Evolutionary conservation across 2,329 filamentous ascomycete genomes (phyloP).

Genomic region (Beauveria pseudobassiana): DNA sequence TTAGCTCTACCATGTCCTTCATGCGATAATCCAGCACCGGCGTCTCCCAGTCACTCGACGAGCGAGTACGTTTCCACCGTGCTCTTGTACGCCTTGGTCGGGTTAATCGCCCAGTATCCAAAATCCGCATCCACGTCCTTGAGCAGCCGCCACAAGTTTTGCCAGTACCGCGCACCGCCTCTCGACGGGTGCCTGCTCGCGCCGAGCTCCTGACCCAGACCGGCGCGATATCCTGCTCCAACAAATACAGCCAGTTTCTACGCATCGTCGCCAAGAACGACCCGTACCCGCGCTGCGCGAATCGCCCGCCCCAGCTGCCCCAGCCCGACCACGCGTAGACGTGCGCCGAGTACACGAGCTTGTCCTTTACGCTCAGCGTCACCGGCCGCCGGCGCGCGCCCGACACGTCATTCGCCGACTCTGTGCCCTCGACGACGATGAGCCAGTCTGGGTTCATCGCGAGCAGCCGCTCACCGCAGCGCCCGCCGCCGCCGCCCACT

Average conservation of each 20-base stretch:
- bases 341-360: conserved; percentile 60
- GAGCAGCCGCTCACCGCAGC: conserved; percentile 53
- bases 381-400: conserved; percentile 49
- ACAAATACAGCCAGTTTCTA: conserved; percentile 58
- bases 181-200: conserved; percentile 44
- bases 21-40: conserved; percentile 55
- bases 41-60: conserved; percentile 56
- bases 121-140: conserved; percentile 54
- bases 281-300: conserved; percentile 50
- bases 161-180: conserved; percentile 59
- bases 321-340: conserved; percentile 66
- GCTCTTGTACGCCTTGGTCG: conserved; percentile 52
- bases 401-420: conserved; percentile 57
- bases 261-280: conserved; percentile 58
- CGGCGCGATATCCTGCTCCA: conserved; percentile 38
- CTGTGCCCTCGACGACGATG: conserved; percentile 60
- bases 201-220: conserved; percentile 66
- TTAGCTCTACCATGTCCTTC: conserved; percentile 52
- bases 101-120: conserved; percentile 65
- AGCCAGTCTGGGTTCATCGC: conserved; percentile 56
- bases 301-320: conserved; percentile 53
- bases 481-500: conserved; percentile 56
- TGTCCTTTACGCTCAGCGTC: conserved; percentile 44
- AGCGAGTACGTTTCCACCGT: conserved; percentile 53
- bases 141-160: conserved; percentile 53